Evolutionary conservation across 768 basidiomycete genomes (phyloP), one percentile per base, ranked within the genome.

Genomic region (Sarcomyxa edulis): DNA sequence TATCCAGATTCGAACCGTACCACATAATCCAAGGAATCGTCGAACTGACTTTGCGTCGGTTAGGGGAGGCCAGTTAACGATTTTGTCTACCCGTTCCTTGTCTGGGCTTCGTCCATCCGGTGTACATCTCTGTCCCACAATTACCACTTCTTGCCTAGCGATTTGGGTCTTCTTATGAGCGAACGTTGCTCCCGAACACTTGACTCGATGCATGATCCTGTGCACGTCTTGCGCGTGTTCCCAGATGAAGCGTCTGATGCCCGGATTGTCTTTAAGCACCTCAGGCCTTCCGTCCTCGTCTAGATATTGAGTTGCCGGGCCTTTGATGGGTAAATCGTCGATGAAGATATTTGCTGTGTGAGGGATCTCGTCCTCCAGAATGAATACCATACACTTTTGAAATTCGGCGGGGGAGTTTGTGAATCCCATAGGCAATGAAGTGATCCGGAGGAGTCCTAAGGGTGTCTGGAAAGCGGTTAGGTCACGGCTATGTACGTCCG

Each of bases 381-480:
- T 44, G 18, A 61, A 62, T 0, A 47, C 48, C 44, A 62, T 56
- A 28, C 55, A 50, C 18, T 57, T 51, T 23, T 65, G 62, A 30
- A 59, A 65, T 43, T 52, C 54, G 3, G 44, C 39, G 2, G 50
- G 54, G 1, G 51, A 61, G 18, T 71, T 70, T 0, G 68, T 69
- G 28, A 52, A 66, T 1, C 69, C 72, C 44, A 58, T 64, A 0
- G 64, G 68, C 0, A 73, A 30, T 0, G 50, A 54, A 0, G 57
- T 62, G 0, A 71, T 48, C 0, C 53, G 51, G 0, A 65, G 37
- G 0, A 55, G 45, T 1, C 66, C 63, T 4, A 65, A 44, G 0
- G 64, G 67, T 0, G 60, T 66, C 39, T 58, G 51, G 41, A 71
- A 72, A 0, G 62, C 59, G 0, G 68, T 71, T 4, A 64, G 54